Evolutionary conservation across 441 rosid species (phyloP).

Genomic region (Dalechampia spathulata): DNA sequence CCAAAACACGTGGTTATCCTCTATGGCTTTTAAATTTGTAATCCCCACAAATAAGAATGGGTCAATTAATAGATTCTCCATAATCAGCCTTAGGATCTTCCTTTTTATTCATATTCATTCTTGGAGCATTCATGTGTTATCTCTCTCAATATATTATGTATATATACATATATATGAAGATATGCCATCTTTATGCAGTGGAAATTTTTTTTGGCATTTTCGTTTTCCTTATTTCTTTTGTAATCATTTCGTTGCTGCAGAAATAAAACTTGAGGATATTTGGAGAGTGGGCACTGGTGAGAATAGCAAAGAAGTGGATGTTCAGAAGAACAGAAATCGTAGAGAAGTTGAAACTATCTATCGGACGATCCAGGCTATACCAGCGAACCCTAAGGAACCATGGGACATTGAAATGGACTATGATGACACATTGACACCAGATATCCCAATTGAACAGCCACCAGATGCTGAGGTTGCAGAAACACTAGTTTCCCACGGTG

Average conservation of each 20-base stretch:
- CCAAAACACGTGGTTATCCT: background rate
- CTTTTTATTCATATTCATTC: too few species aligned
- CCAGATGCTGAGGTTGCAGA: constrained; percentile 59
- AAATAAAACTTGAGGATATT: constrained; percentile 37
- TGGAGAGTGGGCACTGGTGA: constrained; percentile 88
- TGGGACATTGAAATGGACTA: constrained; percentile 96
- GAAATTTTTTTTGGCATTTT: background rate
- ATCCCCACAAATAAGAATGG: too few species aligned
- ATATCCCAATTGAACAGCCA: constrained; percentile 77
- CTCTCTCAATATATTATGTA: too few species aligned
- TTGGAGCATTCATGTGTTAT: too few species aligned
- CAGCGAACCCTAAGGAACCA: constrained; percentile 86
- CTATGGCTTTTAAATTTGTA: too few species aligned
- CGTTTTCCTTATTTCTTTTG: background rate
- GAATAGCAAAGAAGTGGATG: constrained; percentile 86
- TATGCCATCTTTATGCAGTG: background rate
- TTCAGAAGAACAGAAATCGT: constrained; percentile 77
- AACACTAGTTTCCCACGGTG: constrained; percentile 36
- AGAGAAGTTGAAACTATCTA: constrained; percentile 79
- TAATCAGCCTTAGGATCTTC: too few species aligned
- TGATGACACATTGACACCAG: constrained; percentile 86
- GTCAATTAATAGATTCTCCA: too few species aligned
- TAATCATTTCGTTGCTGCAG: constrained; percentile 43
- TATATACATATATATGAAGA: background rate
- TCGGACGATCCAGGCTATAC: constrained; percentile 46